phyloP scores from a whole-genome alignment of 805 yeast species.

The Metschnikowia gelsemii region DNA sequence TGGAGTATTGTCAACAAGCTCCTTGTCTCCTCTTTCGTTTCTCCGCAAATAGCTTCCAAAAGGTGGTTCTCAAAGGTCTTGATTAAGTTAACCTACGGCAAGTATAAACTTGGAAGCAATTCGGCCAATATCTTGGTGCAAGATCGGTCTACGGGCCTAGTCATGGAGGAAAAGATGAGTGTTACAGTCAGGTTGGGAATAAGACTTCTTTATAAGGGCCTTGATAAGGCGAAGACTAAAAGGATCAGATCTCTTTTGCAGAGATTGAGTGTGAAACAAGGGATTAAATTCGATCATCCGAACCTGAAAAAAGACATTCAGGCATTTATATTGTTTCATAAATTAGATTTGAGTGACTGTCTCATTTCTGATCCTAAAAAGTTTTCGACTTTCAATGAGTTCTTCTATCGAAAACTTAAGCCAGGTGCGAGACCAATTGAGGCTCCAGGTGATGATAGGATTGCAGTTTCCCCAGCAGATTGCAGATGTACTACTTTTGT shows the following conservation, averaged over 20 bases:
- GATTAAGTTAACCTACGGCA: conserved; percentile 85
- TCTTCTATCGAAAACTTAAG: conserved; percentile 76
- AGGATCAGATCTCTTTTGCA: conserved; percentile 60
- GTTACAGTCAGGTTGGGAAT: conserved; percentile 87
- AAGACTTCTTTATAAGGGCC: conserved; percentile 74
- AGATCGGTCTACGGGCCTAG: conserved; percentile 82
- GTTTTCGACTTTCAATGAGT: conserved; percentile 79
- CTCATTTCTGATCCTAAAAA: conserved; percentile 43
- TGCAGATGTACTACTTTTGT: conserved; percentile 75
- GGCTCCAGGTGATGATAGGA: conserved; percentile 45
- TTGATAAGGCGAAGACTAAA: conserved; percentile 57
- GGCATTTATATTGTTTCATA: conserved; percentile 79
- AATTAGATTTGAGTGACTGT: conserved; percentile 74
- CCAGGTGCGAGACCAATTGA: conserved; percentile 73
- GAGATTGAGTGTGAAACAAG: conserved; percentile 75
- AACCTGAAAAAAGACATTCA: conserved; percentile 63
- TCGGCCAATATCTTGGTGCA: conserved; percentile 94
- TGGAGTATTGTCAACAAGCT: conserved; percentile 68
- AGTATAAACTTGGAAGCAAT: conserved; percentile 75
- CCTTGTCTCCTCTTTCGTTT: conserved; percentile 66
- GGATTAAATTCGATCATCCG: conserved; percentile 75
- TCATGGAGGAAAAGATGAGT: conserved; percentile 92
- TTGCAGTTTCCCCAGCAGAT: conserved; percentile 81
- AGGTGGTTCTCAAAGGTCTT: conserved; percentile 85
- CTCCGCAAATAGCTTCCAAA: conserved; percentile 78